These are phyloP conservation scores for Cladophialophora yegresii DNA, from an alignment of 2,329 filamentous ascomycete genomes.

Conservation along the genomic window DNA sequence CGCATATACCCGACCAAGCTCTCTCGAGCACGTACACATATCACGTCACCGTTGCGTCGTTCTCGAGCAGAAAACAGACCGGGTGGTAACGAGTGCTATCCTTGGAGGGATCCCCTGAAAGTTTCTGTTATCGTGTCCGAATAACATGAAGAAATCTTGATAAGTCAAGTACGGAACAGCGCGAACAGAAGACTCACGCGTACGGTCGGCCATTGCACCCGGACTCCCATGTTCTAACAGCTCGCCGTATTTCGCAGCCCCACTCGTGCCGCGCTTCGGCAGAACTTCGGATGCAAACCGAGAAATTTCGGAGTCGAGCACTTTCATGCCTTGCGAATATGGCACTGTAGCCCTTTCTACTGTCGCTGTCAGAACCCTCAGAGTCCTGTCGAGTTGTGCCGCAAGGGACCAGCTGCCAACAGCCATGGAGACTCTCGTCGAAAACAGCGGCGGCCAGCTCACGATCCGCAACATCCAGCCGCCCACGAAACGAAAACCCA, in stretches of 20 bases:
- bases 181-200: neutral
- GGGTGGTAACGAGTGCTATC: neutral
- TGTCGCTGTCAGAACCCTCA: neutral
- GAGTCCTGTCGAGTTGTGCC: neutral
- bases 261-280: neutral
- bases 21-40: neutral
- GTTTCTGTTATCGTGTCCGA: neutral
- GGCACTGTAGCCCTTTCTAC: neutral
- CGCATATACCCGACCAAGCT: neutral
- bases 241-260: neutral
- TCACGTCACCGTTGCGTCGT: neutral
- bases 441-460: slow-evolving; percentile 36
- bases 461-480: slow-evolving; percentile 35
- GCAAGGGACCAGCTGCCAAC: neutral
- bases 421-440: slow-evolving; percentile 35
- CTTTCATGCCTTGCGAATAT: slow-evolving; percentile 1
- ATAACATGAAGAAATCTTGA: neutral
- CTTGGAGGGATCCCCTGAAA: neutral
- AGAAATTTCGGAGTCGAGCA: slow-evolving; percentile 6
- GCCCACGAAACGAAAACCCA: slow-evolving; percentile 34
- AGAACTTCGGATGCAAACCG: slow-evolving; percentile 9
- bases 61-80: neutral
- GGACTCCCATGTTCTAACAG: neutral
- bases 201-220: neutral
- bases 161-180: neutral